These are phyloP conservation scores for Aspergillus novofumigatus DNA, from an alignment of 2,329 filamentous ascomycete species.

Conservation along the genomic window DNA sequence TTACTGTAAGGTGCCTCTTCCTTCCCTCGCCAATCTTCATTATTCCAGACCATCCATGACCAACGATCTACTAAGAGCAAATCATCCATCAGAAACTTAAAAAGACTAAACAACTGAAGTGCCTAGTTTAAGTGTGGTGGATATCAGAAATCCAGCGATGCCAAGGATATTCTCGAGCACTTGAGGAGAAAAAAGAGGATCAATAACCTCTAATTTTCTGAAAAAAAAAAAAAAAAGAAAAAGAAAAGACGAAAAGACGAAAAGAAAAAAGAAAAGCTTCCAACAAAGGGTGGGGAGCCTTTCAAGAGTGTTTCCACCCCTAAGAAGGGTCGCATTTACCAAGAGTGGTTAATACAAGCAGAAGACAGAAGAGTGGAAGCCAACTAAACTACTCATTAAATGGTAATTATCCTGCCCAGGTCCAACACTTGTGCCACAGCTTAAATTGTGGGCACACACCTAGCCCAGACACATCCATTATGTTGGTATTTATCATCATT, in stretches of 20 bases:
- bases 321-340: not conserved
- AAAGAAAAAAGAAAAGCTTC: not conserved
- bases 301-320: not conserved
- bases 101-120: not conserved
- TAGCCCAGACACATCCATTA: not conserved
- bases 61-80: not conserved
- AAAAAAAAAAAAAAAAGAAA: not conserved
- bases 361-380: not conserved
- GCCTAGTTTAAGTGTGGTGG: not conserved
- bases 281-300: not conserved
- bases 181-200: not conserved
- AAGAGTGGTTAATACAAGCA: constrained; percentile 2
- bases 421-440: constrained; percentile 12
- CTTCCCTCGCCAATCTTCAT: constrained; percentile 20
- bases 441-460: constrained; percentile 6
- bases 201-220: not conserved
- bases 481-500: not conserved
- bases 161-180: constrained; percentile 1
- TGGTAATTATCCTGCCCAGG: constrained; percentile 5
- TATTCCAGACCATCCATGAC: constrained; percentile 16
- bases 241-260: too few species aligned
- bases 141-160: constrained; percentile 3
- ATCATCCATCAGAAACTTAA: constrained; percentile 9
- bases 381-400: not conserved
- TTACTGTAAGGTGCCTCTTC: constrained; percentile 16